Conservation (phyloP, 331 rosid species). For the Acacia concinna region DNA sequence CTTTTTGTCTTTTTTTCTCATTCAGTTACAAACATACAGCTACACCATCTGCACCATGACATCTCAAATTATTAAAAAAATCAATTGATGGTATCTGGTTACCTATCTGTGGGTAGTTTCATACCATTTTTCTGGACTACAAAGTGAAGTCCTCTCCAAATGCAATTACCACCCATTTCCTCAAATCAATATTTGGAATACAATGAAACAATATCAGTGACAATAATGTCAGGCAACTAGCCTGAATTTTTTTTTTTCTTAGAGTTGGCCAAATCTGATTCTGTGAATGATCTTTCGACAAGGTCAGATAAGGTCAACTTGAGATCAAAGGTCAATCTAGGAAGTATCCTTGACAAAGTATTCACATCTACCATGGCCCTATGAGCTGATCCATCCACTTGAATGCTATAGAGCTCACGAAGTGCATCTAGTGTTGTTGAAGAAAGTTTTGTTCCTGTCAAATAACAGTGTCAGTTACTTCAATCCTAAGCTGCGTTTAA, state of each 20-base stretch:
- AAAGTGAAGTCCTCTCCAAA: not conserved
- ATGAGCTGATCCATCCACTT: constrained; percentile 67
- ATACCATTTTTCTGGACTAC: not conserved
- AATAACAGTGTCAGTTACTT: constrained; percentile 17
- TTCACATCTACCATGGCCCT: constrained; percentile 87
- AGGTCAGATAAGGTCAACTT: constrained; percentile 55
- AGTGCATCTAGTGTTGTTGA: constrained; percentile 54
- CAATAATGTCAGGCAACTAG: constrained; percentile 38
- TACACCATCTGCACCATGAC: not conserved
- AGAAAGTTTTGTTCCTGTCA: constrained; percentile 52
- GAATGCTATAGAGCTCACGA: constrained; percentile 45
- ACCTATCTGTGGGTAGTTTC: not conserved
- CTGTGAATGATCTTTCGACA: constrained; percentile 55
- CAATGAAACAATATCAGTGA: constrained; percentile 23
- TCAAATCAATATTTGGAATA: constrained; percentile 15
- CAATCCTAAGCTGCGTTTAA: constrained; percentile 13
- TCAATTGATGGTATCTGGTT: not conserved
- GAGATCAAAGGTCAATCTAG: constrained; percentile 57
- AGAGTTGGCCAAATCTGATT: constrained; percentile 47
- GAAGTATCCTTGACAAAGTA: constrained; percentile 59
- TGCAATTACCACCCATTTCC: not conserved
- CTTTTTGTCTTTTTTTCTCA: too few relatives aligned
- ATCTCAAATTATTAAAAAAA: not conserved
- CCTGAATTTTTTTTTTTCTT: constrained; percentile 66
- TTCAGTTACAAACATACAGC: constrained; percentile 8